A percentile compares a stretch with the other conserved stretches of the same genome.
phyloP scores from a whole-genome alignment of 306 rosid species.

The Hylodesmum podocarpum region DNA sequence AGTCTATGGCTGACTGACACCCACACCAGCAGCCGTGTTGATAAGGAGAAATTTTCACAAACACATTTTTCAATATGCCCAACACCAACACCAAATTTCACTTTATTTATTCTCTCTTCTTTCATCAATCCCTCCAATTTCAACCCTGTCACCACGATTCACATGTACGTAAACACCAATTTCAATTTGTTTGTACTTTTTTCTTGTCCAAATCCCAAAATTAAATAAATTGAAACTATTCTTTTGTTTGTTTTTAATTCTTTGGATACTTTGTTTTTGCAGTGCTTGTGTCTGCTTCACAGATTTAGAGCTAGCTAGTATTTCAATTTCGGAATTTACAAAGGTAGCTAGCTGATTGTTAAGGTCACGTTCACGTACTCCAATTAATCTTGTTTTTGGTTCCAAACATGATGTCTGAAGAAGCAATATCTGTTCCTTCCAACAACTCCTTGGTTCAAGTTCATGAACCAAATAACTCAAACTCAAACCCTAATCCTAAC shows the following conservation, averaged over 20 bases:
- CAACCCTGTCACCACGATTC: slow-evolving; percentile 28
- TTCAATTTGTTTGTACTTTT: not conserved
- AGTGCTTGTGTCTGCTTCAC: slow-evolving; percentile 1
- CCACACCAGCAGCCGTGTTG: slow-evolving; percentile 82
- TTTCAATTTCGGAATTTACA: not conserved
- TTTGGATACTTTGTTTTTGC: not conserved
- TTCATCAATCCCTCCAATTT: slow-evolving; percentile 16
- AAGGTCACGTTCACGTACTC: slow-evolving; percentile 6
- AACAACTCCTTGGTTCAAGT: slow-evolving; percentile 20
- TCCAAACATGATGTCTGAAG: slow-evolving; percentile 38
- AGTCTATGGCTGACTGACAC: slow-evolving; percentile 87
- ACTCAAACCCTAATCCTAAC: slow-evolving; percentile 54
- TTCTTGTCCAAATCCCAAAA: not conserved
- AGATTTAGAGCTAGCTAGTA: not conserved
- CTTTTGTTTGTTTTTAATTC: not conserved
- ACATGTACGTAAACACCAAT: slow-evolving; percentile 30
- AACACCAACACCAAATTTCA: not conserved
- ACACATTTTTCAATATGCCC: no score
- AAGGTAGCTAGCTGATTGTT: slow-evolving; percentile 9
- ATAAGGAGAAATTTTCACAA: slow-evolving; percentile 52
- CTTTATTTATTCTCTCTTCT: slow-evolving; percentile 27
- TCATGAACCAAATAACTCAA: slow-evolving; percentile 30
- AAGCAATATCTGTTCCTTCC: slow-evolving; percentile 31
- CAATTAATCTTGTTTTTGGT: not conserved
- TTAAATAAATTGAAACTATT: not conserved